These are phyloP conservation scores for Globisporangium spiculum DNA, from an alignment of 352 stramenopile genomes.

Conservation along the genomic window DNA sequence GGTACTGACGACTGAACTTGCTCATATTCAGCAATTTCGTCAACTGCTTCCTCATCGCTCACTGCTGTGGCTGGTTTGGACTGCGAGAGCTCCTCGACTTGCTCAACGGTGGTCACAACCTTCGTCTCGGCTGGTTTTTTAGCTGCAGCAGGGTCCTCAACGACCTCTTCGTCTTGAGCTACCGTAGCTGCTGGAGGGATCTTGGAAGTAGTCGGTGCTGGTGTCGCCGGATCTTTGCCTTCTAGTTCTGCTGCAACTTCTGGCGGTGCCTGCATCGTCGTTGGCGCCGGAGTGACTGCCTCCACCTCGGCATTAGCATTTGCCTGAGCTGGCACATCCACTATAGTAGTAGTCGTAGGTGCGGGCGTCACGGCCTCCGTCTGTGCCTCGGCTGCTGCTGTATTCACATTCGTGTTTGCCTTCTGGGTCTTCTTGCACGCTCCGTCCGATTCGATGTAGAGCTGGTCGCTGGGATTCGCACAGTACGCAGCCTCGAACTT, in stretches of 20 bases:
- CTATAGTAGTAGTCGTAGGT: background rate
- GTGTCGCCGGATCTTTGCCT: background rate
- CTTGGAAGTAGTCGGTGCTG: slow-evolving; percentile 1
- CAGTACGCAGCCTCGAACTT: slow-evolving; percentile 44
- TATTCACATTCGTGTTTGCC: background rate
- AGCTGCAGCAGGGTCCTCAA: background rate
- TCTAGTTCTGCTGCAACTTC: background rate
- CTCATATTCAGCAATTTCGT: background rate
- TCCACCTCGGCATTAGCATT: background rate
- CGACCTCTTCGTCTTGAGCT: too few relatives aligned
- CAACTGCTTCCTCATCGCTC: background rate
- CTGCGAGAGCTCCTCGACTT: background rate
- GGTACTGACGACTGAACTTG: background rate
- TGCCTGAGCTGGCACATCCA: background rate
- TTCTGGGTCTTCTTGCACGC: slow-evolving; percentile 17
- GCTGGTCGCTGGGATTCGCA: slow-evolving; percentile 17
- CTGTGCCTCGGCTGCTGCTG: background rate
- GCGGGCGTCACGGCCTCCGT: background rate
- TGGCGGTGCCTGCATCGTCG: background rate
- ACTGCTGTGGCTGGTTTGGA: background rate
- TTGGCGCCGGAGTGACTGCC: slow-evolving; percentile 4
- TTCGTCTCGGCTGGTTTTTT: background rate
- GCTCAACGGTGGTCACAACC: background rate
- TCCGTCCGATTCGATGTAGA: slow-evolving; percentile 25
- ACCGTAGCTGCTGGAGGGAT: background rate